These are phyloP conservation scores for Sesbania bispinosa DNA, from an alignment of 306 rosid genomes.

Conservation along the genomic window DNA sequence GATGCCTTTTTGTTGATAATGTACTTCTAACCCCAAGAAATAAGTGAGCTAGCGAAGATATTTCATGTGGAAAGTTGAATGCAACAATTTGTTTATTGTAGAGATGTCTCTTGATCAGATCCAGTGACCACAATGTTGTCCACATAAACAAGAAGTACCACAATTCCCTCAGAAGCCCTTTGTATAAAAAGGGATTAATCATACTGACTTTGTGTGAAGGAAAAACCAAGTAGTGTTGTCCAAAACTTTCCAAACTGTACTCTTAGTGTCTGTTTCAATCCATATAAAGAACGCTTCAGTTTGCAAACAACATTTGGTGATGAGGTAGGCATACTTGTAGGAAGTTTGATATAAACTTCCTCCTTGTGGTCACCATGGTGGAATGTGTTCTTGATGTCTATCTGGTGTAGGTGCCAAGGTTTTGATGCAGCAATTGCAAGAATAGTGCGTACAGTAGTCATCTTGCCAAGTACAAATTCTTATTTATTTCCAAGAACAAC, in stretches of 20 bases:
- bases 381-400: no score
- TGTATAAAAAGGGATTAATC: neutral
- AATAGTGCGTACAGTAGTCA: neutral
- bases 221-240: neutral
- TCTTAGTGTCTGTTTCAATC: neutral
- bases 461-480: neutral
- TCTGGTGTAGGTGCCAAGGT: no score
- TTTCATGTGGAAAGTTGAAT: neutral
- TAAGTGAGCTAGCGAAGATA: neutral
- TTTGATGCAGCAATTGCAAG: no score
- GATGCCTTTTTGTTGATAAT: neutral
- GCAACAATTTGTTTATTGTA: neutral
- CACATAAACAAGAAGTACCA: no score
- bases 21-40: neutral
- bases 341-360: neutral
- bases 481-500: slow-evolving; percentile 11
- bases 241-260: neutral
- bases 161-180: neutral
- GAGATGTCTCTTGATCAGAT: neutral
- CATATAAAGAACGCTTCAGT: neutral
- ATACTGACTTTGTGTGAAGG: neutral
- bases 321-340: neutral
- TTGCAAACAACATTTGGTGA: neutral
- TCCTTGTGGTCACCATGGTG: no score
- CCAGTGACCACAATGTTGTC: no score